Conservation (phyloP, 2,329 filamentous ascomycete species). For the Ophiostoma himal-ulmi region DNA sequence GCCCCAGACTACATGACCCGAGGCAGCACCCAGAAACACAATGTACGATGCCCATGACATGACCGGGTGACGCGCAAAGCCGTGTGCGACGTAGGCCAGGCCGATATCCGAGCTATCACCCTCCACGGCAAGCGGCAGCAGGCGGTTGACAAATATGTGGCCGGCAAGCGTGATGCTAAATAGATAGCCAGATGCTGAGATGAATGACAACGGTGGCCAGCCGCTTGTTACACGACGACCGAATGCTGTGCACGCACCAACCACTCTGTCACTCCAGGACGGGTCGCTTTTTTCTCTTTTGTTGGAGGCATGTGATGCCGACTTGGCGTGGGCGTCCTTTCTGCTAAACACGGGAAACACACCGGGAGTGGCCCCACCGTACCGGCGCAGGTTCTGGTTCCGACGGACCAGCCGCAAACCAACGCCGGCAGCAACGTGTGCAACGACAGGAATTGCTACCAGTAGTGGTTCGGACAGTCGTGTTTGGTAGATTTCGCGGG, state of each 20-base stretch:
- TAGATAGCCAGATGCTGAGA: constrained; percentile 66
- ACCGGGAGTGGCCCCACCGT: constrained; percentile 62
- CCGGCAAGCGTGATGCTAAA: constrained; percentile 59
- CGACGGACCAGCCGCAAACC: constrained; percentile 70
- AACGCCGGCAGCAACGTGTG: constrained; percentile 72
- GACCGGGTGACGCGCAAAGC: constrained; percentile 65
- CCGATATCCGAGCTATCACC: constrained; percentile 84
- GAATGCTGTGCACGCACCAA: not conserved
- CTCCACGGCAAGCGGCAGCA: constrained; percentile 67
- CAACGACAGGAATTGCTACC: constrained; percentile 65
- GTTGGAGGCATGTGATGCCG: not conserved
- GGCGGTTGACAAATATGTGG: constrained; percentile 71
- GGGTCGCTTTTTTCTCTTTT: not conserved
- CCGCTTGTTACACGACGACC: constrained; percentile 28
- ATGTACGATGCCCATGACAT: constrained; percentile 64
- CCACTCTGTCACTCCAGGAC: not conserved
- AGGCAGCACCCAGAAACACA: constrained; percentile 60
- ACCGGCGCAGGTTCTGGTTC: constrained; percentile 63
- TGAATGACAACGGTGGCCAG: constrained; percentile 69
- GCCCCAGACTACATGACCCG: constrained; percentile 78
- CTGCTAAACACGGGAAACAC: constrained; percentile 32
- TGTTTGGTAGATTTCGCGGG: constrained; percentile 87
- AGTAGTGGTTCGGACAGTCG: constrained; percentile 72
- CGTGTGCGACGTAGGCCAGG: constrained; percentile 76
- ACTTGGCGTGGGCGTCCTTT: not conserved